Evolutionary conservation across 78 protist species (phyloP), one percentile per base, ranked within the genome.

Genomic region (Polysphondylium violaceum): DNA sequence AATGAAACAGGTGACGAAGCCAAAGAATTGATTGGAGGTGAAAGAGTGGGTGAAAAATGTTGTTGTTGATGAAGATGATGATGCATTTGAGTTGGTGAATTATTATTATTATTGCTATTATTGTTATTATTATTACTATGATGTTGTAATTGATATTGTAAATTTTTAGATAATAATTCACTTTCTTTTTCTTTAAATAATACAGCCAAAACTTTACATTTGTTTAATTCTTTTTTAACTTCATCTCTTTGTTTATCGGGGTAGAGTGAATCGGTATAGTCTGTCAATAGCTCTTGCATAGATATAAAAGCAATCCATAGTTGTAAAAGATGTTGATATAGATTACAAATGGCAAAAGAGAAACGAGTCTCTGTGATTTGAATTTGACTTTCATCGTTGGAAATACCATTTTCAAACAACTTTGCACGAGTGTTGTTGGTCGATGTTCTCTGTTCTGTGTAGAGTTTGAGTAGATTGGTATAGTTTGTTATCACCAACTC

Each of bases 351-450:
- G 0, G 91, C 77, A 29, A 25, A 83, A 31, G 81, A 69, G 65
- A 83, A 83, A 27, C 79, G 21, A 3, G 91, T 83, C 43, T 83
- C 91, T 8, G 72, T 67, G 44, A 69, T 56, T 51, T 59, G 79
- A 43, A 83, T 16, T 36, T 83, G 91, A 17, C 35, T 40, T 59
- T 83, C 81, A 33, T 83, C 79, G 44, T 38, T 69, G 0, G 55
- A 36, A 17, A 61, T 36, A 21, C 91, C 74, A 83, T 72, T 83
- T 38, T 83, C 91, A 59, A 83, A 83, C 12, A 83, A 21, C 44
- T 83, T 83, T 2, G 91, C 91, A 50, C 91, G 60, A 2, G 91
- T 83, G 43, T 83, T 83, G 40, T 83, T 83, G 0, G 91, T 83
- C 0, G 43, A 36, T 8, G 91, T 83, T 19, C 91, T 35, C 40